Conservation (phyloP, 371 early-diverging fungal species). For the Mucor velutinosus region DNA sequence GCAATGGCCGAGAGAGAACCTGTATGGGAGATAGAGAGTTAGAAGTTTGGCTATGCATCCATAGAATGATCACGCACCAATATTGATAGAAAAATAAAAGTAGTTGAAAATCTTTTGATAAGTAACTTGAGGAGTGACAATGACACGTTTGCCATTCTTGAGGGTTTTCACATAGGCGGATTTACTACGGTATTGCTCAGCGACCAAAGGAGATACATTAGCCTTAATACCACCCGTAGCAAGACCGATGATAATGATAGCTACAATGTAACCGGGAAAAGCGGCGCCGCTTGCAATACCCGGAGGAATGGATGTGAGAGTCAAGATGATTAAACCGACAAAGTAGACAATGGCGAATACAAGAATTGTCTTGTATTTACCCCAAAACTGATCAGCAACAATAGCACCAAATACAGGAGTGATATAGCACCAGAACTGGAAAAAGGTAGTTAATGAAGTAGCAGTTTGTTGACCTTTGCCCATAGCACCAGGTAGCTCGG, state of each 20-base stretch:
- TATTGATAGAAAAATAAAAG: slow-evolving; percentile 87
- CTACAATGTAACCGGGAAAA: slow-evolving; percentile 66
- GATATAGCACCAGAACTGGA: slow-evolving; percentile 81
- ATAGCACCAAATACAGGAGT: slow-evolving; percentile 82
- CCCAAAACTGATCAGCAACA: slow-evolving; percentile 79
- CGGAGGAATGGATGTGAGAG: slow-evolving; percentile 61
- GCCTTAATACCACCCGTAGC: slow-evolving; percentile 59
- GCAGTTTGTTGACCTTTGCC: slow-evolving; percentile 59
- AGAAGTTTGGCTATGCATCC: too few species aligned
- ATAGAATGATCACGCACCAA: slow-evolving; percentile 5
- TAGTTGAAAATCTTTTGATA: slow-evolving; percentile 49
- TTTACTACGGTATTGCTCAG: slow-evolving; percentile 48
- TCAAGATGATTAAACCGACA: slow-evolving; percentile 66
- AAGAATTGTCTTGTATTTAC: slow-evolving; percentile 81
- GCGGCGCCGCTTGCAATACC: slow-evolving; percentile 57
- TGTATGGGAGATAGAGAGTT: background rate
- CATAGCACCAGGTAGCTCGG: slow-evolving; percentile 49
- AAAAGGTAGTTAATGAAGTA: slow-evolving; percentile 73
- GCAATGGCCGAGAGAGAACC: slow-evolving; percentile 71
- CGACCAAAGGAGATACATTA: slow-evolving; percentile 54
- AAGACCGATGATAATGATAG: slow-evolving; percentile 71
- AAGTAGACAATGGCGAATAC: slow-evolving; percentile 68
- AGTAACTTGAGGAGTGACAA: slow-evolving; percentile 55
- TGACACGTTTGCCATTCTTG: slow-evolving; percentile 38
- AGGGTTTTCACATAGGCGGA: slow-evolving; percentile 32